Evolutionary conservation across 2,329 filamentous ascomycete species (phyloP), one percentile per base, ranked within the genome.

Genomic region (Helotiales sp.): DNA sequence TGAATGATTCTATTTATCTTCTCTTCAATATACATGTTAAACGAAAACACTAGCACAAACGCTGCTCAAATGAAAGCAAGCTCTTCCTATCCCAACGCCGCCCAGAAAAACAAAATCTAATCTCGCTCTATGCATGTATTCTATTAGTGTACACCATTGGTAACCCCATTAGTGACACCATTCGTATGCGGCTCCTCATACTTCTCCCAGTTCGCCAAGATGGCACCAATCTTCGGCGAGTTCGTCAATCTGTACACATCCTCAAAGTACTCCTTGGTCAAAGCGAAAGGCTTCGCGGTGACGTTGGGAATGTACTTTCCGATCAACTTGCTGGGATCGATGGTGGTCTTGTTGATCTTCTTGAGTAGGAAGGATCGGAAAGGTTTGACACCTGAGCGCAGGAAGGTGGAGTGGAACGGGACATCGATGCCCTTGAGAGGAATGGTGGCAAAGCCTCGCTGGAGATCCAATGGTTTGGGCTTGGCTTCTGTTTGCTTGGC

Each of bases 281-380:
- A 81, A 74, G 92, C 91, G 73, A 99, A 99, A 15, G 95, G 95
- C 77, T 88, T 88, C 58, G 95, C 95, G 55, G 95, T 99, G 66
- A 99, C 96, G 76, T 99, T 99, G 67, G 95, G 95, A 66, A 99
- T 98, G 79, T 99, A 99, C 79, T 99, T 99, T 70, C 95, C 95
- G 66, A 99, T 84, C 70, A 99, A 79, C 82, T 98, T 98, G 74
- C 90, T 89, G 5, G 95, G 95, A 74, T 99, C 95, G 74, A 99
- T 98, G 54, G 90, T 96, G 24, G 93, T 97, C 86, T 96, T 96
- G 83, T 98, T 92, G 79, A 99, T 98, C 85, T 99, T 99, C 90
- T 98, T 99, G 69, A 98, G 88, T 73, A 99, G 77, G 85, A 99
- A 99, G 44, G 88, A 93, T 66, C 95, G 86, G 91, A 99, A 99